Percentiles rank a stretch among this genome's conserved stretches.
Conservation (phyloP, 257 asterid species). For the Cinchona pubescens region DNA sequence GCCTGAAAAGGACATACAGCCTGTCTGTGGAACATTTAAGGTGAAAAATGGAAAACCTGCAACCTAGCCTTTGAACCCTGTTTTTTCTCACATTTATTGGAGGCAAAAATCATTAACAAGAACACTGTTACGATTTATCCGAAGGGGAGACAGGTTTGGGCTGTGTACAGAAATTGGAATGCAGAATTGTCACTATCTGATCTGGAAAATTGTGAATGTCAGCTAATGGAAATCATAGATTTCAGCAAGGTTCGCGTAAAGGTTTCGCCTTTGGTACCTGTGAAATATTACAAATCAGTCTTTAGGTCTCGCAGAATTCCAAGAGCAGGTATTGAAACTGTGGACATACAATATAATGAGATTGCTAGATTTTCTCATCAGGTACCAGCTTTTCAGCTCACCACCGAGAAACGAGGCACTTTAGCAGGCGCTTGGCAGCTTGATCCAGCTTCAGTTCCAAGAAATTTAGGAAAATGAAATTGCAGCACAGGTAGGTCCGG, state of each 20-base stretch:
- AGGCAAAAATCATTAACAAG: slow-evolving; percentile 6
- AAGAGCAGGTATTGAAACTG: slow-evolving; percentile 9
- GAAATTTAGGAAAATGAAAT: slow-evolving; percentile 4
- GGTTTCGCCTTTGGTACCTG: slow-evolving; percentile 22
- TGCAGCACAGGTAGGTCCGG: too few species aligned
- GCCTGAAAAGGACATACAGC: slow-evolving; percentile 1
- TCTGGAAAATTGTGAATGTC: slow-evolving; percentile 20
- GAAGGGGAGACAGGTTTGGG: slow-evolving; percentile 35
- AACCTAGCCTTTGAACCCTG: slow-evolving; percentile 8
- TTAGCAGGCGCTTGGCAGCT: slow-evolving; percentile 32
- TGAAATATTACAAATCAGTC: slow-evolving; percentile 20
- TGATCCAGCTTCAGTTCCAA: slow-evolving; percentile 31
- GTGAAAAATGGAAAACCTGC: too few species aligned
- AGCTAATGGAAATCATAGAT: slow-evolving; percentile 25
- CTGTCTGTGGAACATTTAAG: slow-evolving; percentile 25
- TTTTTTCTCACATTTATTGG: slow-evolving; percentile 29
- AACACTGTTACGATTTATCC: slow-evolving; percentile 19
- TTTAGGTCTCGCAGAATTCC: slow-evolving; percentile 20
- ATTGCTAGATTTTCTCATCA: slow-evolving; percentile 30
- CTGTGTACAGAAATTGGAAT: slow-evolving; percentile 23
- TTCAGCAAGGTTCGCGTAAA: neutral
- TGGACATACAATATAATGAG: slow-evolving; percentile 20
- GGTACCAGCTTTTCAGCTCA: slow-evolving; percentile 28
- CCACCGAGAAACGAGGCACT: slow-evolving; percentile 21
- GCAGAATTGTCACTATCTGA: slow-evolving; percentile 13